These are phyloP conservation scores for Thalassia testudinum DNA, from an alignment of 116 monocot genomes.

Conservation along the genomic window DNA sequence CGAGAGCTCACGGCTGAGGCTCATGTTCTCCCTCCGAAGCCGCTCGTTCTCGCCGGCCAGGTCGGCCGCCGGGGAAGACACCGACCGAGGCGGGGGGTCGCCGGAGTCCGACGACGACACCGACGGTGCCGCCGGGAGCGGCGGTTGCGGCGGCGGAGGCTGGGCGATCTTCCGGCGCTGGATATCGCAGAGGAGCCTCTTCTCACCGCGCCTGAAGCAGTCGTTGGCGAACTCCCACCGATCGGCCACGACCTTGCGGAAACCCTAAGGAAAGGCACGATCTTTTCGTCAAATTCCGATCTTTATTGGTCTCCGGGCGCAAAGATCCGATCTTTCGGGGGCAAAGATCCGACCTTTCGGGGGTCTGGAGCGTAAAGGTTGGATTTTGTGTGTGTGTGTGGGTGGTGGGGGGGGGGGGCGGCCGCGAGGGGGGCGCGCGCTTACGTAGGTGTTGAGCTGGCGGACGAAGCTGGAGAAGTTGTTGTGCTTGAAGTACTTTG, in stretches of 20 bases:
- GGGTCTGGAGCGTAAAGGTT: too few species aligned
- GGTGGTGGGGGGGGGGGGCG: too few species aligned
- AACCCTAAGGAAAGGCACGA: constrained; percentile 30
- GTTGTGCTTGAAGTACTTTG: constrained; percentile 95
- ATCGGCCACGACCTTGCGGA: constrained; percentile 67
- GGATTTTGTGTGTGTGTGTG: too few species aligned
- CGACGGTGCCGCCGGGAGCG: neutral
- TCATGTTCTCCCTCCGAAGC: constrained; percentile 49
- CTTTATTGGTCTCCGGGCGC: too few species aligned
- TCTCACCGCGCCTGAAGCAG: constrained; percentile 54
- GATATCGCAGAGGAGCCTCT: constrained; percentile 39
- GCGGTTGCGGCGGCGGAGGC: neutral
- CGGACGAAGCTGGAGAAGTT: constrained; percentile 99
- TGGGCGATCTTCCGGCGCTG: constrained; percentile 35
- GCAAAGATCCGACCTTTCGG: too few species aligned
- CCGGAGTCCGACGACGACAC: neutral
- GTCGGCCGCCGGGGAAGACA: constrained; percentile 1
- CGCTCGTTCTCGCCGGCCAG: constrained; percentile 70
- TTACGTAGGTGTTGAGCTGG: constrained; percentile 88
- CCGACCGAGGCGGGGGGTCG: neutral
- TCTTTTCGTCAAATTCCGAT: too few species aligned
- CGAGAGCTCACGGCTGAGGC: constrained; percentile 47
- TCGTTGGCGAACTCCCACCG: constrained; percentile 88
- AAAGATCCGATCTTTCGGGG: too few species aligned
- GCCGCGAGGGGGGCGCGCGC: neutral